Conservation (phyloP, 495 filamentous ascomycete species). For the Apodospora peruviana region DNA sequence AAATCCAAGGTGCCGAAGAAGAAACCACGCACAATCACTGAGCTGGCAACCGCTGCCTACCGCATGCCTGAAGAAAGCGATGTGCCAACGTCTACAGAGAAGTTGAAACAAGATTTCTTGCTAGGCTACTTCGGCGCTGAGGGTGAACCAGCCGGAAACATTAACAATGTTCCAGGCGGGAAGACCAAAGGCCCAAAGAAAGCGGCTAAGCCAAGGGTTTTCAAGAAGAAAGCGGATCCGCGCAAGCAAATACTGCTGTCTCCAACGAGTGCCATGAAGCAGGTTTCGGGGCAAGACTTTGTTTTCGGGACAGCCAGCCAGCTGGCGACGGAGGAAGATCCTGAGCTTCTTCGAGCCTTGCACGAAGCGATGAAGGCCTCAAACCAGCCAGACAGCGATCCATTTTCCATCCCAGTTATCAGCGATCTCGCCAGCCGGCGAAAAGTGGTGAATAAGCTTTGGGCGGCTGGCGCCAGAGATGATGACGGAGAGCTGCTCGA, state of each 20-base stretch:
- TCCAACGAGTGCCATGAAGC: constrained; percentile 63
- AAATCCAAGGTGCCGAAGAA: constrained; percentile 58
- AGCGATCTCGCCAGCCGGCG: constrained; percentile 21
- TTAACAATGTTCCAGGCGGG: constrained; percentile 17
- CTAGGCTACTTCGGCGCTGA: constrained; percentile 24
- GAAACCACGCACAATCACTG: constrained; percentile 80
- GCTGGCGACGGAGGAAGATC: constrained; percentile 70
- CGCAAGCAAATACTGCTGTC: constrained; percentile 57
- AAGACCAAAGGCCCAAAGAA: constrained; percentile 31
- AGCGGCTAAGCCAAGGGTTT: constrained; percentile 18
- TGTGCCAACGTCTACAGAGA: constrained; percentile 6
- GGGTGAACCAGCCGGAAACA: neutral
- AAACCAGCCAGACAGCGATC: constrained; percentile 32
- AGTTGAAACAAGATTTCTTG: constrained; percentile 19
- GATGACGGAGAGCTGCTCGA: constrained; percentile 54
- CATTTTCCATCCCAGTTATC: constrained; percentile 28
- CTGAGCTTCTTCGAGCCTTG: constrained; percentile 58
- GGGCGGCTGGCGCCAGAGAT: constrained; percentile 65
- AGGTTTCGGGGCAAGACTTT: constrained; percentile 70
- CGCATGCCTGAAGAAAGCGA: constrained; percentile 20
- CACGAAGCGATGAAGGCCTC: constrained; percentile 67
- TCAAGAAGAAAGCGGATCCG: constrained; percentile 39
- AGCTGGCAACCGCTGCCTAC: constrained; percentile 76
- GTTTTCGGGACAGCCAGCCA: constrained; percentile 93
- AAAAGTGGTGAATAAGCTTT: constrained; percentile 38